Evolutionary conservation across 352 stramenopile genomes (phyloP).

Genomic region (Phytophthora meadii): DNA sequence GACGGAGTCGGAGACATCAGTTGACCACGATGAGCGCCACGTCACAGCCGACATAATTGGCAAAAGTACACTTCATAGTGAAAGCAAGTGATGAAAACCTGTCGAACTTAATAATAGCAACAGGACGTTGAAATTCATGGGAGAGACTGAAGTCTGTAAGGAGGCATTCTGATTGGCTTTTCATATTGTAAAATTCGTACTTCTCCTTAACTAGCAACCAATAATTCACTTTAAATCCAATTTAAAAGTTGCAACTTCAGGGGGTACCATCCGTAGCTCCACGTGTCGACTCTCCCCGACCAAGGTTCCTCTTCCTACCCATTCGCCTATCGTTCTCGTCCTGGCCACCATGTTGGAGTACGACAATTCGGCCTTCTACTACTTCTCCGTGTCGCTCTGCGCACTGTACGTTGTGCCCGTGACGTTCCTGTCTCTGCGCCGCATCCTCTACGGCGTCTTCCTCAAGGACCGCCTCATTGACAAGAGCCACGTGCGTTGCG

Average conservation of each 20-base stretch:
- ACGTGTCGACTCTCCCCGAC: conserved; percentile 29
- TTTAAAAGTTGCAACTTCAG: background rate
- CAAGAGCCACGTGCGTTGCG: conserved; percentile 80
- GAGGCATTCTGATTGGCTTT: no score
- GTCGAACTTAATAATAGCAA: background rate
- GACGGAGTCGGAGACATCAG: background rate
- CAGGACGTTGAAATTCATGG: no score
- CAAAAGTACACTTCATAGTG: conserved; percentile 14
- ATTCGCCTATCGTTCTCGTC: conserved; percentile 24
- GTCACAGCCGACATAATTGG: conserved; percentile 30
- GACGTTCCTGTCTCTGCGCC: conserved; percentile 90
- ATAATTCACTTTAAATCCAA: no score
- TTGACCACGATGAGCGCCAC: conserved; percentile 33
- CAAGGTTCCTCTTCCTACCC: conserved; percentile 1
- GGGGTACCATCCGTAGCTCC: conserved; percentile 10
- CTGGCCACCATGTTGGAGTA: conserved; percentile 94
- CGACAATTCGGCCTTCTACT: conserved; percentile 99
- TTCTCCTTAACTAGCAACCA: no score
- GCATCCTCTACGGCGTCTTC: conserved; percentile 91
- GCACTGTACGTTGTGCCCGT: conserved; percentile 96
- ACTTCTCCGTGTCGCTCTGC: conserved; percentile 97
- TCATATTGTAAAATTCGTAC: no score
- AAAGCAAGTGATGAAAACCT: conserved; percentile 27
- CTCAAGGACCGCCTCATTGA: conserved; percentile 90
- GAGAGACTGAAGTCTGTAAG: no score